Percentiles rank a stretch among this genome's conserved stretches.
phyloP scores from a whole-genome alignment of 345 rosid species.

The Viola odorata region DNA sequence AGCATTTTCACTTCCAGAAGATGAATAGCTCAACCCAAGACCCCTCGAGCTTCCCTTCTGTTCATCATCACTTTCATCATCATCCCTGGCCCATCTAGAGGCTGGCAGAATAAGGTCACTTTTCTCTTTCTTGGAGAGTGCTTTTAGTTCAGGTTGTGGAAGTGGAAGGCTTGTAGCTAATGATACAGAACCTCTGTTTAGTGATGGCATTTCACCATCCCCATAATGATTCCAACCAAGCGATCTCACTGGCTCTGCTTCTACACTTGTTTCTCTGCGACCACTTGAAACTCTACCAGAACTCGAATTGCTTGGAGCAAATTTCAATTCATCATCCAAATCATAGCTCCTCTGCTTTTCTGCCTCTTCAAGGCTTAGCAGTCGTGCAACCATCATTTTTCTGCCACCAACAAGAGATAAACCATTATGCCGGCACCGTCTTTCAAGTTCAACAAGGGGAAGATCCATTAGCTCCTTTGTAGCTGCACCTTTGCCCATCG shows the following conservation, averaged over 20 bases:
- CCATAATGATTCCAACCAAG: slow-evolving; percentile 43
- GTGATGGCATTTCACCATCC: slow-evolving; percentile 41
- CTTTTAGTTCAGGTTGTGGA: slow-evolving; percentile 66
- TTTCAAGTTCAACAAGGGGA: slow-evolving; percentile 84
- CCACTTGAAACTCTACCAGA: slow-evolving; percentile 42
- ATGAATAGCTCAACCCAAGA: slow-evolving; percentile 71
- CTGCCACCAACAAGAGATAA: slow-evolving; percentile 97
- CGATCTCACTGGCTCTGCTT: slow-evolving; percentile 40
- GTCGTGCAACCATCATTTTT: slow-evolving; percentile 89
- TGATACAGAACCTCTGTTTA: slow-evolving; percentile 34
- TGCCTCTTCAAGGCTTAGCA: slow-evolving; percentile 91
- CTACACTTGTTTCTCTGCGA: slow-evolving; percentile 45
- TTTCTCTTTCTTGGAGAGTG: slow-evolving; percentile 64
- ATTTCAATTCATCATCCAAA: slow-evolving; percentile 64
- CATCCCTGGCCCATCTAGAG: slow-evolving; percentile 96
- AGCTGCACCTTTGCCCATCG: slow-evolving; percentile 96
- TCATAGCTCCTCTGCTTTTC: slow-evolving; percentile 88
- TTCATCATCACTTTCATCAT: slow-evolving; percentile 84
- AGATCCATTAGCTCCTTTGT: slow-evolving; percentile 80
- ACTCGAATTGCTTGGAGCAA: slow-evolving; percentile 42
- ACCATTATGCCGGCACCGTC: slow-evolving; percentile 97
- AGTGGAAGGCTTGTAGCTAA: slow-evolving; percentile 38
- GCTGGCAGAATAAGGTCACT: slow-evolving; percentile 71
- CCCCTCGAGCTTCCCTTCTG: slow-evolving; percentile 50
- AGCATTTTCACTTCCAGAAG: slow-evolving; percentile 82